Percentiles rank a stretch among this genome's conserved stretches.
Conservation (phyloP, 2,329 filamentous ascomycete genomes). For the Emergomyces orientalis region DNA sequence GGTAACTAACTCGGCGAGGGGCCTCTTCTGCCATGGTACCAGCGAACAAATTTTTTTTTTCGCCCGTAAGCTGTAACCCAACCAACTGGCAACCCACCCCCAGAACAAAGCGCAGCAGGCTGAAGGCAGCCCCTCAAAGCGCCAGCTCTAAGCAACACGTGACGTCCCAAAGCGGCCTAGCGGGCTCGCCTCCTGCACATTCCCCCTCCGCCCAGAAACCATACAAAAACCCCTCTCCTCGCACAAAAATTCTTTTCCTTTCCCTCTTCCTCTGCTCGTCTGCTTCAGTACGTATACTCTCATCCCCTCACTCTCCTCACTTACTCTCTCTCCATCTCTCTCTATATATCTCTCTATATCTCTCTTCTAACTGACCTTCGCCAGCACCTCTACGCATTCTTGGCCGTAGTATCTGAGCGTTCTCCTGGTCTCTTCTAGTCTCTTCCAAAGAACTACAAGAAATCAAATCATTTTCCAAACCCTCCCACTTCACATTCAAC, state of each 20-base stretch:
- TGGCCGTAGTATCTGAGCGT: conserved; percentile 45
- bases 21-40: conserved; percentile 16
- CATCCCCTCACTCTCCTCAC: conserved; percentile 16
- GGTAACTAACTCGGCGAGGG: background rate
- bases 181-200: conserved; percentile 27
- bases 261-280: conserved; percentile 31
- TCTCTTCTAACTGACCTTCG: conserved; percentile 21
- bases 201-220: conserved; percentile 41
- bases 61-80: no score
- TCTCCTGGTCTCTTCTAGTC: conserved; percentile 36
- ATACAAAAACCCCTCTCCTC: conserved; percentile 37
- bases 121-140: conserved; percentile 22
- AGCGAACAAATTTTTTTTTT: background rate
- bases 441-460: conserved; percentile 42
- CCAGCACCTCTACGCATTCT: conserved; percentile 43
- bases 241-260: conserved; percentile 27
- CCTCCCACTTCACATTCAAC: conserved; percentile 25
- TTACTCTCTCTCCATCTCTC: conserved; percentile 14
- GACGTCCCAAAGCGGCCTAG: conserved; percentile 11
- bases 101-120: no score
- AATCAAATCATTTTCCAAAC: conserved; percentile 22
- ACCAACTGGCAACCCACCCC: no score
- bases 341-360: conserved; percentile 14
- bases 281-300: conserved; percentile 39
- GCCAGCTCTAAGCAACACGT: conserved; percentile 21